phyloP scores from a whole-genome alignment of 2,329 filamentous ascomycete species.

The Microdochium paspali region DNA sequence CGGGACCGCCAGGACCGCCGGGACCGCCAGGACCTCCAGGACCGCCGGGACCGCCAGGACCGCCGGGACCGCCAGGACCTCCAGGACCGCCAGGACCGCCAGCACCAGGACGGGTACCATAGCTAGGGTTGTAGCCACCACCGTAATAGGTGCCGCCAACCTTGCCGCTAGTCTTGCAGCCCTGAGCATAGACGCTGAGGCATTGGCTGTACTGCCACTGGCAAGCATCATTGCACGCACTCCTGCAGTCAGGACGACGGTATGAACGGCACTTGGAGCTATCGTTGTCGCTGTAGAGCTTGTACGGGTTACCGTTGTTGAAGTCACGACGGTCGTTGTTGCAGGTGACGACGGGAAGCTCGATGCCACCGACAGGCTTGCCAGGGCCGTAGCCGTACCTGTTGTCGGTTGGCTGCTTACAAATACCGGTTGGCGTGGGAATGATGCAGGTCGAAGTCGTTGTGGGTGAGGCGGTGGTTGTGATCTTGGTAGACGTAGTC shows the following conservation, averaged over 20 bases:
- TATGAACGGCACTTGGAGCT: constrained; percentile 34
- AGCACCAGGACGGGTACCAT: not conserved
- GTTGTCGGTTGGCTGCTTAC: constrained; percentile 42
- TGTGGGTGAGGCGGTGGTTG: constrained; percentile 14
- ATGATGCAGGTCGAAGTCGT: constrained; percentile 24
- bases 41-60: constrained; percentile 3
- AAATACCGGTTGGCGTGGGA: constrained; percentile 40
- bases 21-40: not conserved
- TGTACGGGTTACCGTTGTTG: constrained; percentile 31
- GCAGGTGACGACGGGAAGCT: constrained; percentile 42
- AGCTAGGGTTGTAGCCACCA: constrained; percentile 18
- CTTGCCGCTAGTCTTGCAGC: constrained; percentile 26
- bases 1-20: no score
- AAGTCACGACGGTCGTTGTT: constrained; percentile 39
- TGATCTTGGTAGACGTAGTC: constrained; percentile 9
- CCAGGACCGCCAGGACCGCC: not conserved
- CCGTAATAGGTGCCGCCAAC: constrained; percentile 11
- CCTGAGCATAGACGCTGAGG: constrained; percentile 35
- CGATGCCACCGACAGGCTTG: constrained; percentile 42
- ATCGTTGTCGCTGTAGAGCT: constrained; percentile 38
- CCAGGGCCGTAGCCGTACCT: constrained; percentile 60
- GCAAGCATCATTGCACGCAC: constrained; percentile 43
- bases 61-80: not conserved
- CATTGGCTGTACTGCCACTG: constrained; percentile 41
- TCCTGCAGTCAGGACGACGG: constrained; percentile 20